phyloP scores from a whole-genome alignment of 2,329 filamentous ascomycete genomes.

The Colletotrichum coccodes region DNA sequence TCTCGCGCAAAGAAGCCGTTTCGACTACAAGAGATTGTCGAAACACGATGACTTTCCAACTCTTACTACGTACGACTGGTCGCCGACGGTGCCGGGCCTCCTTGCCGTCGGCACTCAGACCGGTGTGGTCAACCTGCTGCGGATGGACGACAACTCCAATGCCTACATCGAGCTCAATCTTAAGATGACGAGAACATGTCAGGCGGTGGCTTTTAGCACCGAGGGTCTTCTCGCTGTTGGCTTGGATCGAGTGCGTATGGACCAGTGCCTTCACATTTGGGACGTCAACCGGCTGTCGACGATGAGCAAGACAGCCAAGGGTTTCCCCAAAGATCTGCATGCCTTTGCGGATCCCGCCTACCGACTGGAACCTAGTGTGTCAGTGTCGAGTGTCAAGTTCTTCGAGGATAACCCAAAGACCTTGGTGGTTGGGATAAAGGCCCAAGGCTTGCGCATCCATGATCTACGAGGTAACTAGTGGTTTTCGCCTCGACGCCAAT shows the following conservation, averaged over 20 bases:
- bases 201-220: conserved; percentile 83
- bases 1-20: conserved; percentile 63
- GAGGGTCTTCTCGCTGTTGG: conserved; percentile 79
- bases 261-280: conserved; percentile 85
- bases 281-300: conserved; percentile 73
- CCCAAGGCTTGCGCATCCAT: conserved; percentile 79
- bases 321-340: conserved; percentile 61
- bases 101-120: conserved; percentile 80
- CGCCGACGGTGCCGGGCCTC: conserved; percentile 69
- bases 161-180: conserved; percentile 74
- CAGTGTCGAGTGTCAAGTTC: conserved; percentile 86
- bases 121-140: conserved; percentile 79
- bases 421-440: conserved; percentile 79
- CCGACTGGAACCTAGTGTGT: conserved; percentile 72
- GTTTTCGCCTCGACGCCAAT: background rate
- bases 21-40: conserved; percentile 66
- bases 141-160: conserved; percentile 77
- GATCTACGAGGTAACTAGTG: conserved; percentile 75
- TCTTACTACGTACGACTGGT: conserved; percentile 75
- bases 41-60: conserved; percentile 72
- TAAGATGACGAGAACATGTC: conserved; percentile 81
- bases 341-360: conserved; percentile 66
- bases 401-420: conserved; percentile 81
- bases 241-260: conserved; percentile 82
- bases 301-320: conserved; percentile 56